Evolutionary conservation across 2,329 filamentous ascomycete genomes (phyloP).

Genomic region (Alternaria triticimaculans): DNA sequence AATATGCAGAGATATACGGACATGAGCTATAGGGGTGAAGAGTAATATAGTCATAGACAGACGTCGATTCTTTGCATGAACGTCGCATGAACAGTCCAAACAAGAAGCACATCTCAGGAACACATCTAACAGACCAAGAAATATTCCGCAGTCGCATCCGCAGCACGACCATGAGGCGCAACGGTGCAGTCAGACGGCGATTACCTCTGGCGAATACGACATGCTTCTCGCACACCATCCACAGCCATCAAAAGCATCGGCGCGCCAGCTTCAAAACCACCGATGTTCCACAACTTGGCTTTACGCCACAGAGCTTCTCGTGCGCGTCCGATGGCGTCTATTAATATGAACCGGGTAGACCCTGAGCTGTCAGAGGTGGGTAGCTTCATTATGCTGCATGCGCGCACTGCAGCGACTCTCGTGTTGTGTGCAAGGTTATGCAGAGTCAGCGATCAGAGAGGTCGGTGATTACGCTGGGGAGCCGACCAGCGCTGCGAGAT

Average conservation of each 20-base stretch:
- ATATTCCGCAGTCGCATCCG: slow-evolving; percentile 6
- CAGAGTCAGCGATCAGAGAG: neutral
- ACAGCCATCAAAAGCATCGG: slow-evolving; percentile 11
- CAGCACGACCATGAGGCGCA: slow-evolving; percentile 8
- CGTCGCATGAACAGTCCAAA: neutral
- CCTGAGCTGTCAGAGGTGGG: neutral
- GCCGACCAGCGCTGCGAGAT: slow-evolving; percentile 5
- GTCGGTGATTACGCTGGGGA: slow-evolving; percentile 13
- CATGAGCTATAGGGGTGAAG: slow-evolving; percentile 1
- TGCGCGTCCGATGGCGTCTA: slow-evolving; percentile 1
- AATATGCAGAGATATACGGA: neutral
- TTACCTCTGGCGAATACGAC: slow-evolving; percentile 6
- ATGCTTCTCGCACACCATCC: slow-evolving; percentile 9
- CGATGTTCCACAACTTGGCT: slow-evolving; percentile 11
- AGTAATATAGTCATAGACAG: neutral
- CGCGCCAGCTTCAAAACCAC: slow-evolving; percentile 3
- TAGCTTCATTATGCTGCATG: neutral
- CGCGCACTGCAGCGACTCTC: neutral
- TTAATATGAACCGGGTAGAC: slow-evolving; percentile 7
- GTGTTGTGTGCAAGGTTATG: slow-evolving; percentile 1
- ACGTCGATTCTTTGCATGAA: neutral
- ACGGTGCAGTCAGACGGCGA: slow-evolving; percentile 10
- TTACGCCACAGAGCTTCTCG: slow-evolving; percentile 5
- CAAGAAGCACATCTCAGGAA: slow-evolving; percentile 3
- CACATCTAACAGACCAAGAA: slow-evolving; percentile 4